Evolutionary conservation across 768 basidiomycete species (phyloP).

Genomic region (Lactarius pseudohatsudake): DNA sequence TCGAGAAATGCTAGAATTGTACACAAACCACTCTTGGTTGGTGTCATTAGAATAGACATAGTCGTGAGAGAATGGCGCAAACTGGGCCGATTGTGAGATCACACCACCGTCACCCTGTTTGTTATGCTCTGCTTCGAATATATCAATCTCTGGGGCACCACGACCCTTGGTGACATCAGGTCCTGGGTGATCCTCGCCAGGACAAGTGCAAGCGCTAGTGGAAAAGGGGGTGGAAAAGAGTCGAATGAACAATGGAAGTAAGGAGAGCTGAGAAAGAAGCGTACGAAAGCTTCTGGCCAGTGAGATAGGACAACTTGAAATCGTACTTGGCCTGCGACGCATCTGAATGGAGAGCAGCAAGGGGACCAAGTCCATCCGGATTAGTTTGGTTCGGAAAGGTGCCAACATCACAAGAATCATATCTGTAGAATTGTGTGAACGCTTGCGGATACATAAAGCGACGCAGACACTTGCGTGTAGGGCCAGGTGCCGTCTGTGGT

Average conservation of each 20-base stretch:
- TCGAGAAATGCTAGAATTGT: constrained; percentile 38
- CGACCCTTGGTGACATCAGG: constrained; percentile 55
- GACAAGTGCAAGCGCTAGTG: constrained; percentile 70
- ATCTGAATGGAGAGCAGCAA: constrained; percentile 56
- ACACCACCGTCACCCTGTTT: constrained; percentile 51
- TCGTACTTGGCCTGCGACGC: constrained; percentile 53
- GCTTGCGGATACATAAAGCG: neutral
- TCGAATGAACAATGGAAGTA: neutral
- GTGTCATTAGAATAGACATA: constrained; percentile 43
- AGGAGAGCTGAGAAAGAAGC: constrained; percentile 30
- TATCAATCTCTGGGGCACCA: constrained; percentile 80
- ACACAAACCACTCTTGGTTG: constrained; percentile 37
- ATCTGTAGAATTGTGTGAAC: constrained; percentile 36
- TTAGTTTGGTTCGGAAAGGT: constrained; percentile 54
- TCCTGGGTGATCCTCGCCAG: constrained; percentile 75
- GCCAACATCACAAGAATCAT: constrained; percentile 57
- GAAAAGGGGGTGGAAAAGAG: neutral
- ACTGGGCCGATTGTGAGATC: constrained; percentile 75
- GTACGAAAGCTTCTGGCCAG: constrained; percentile 74
- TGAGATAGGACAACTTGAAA: constrained; percentile 66
- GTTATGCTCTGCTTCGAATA: constrained; percentile 74
- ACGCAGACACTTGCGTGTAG: constrained; percentile 55
- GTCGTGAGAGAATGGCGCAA: constrained; percentile 57
- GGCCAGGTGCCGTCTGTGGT: constrained; percentile 85
- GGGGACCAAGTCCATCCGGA: constrained; percentile 51